Base-by-base conservation (phyloP, 345 rosid genomes). In the Ailanthus altissimus region DNA sequence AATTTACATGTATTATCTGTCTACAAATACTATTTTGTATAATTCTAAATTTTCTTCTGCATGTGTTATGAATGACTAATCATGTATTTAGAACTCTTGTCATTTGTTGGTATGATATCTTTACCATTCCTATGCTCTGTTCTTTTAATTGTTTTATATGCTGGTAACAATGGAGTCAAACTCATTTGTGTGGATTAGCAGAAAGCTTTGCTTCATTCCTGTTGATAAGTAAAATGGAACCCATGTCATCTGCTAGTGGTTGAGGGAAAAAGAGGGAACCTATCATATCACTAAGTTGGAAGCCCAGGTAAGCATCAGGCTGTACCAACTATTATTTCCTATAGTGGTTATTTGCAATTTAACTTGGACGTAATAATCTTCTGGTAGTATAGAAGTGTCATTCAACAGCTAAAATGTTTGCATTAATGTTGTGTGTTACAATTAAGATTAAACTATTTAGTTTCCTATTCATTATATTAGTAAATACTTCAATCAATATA, bases 161-260 rank as follows among this genome's bases (percentile, higher is more conserved):
- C 43, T 13, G 18, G 16, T 5, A 45, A 43, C 8, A 28, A 26
- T 40, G 49, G 49, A 57, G 50, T 72, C 8, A 18, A 32, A 51
- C 60, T 47, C n/a, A 47, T 5, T 7, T 68, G 72, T 47, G 21
- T 49, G 42, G 15, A 32, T 49, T 13, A 49, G 12, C 40, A 26
- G 12, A 43, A n/a, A 11, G 12, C 53, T 51, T 36, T 70, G 43
- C 42, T 70, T 11, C 45, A n/a, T 40, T 53, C 21, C 23, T 43
- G 14, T 36, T 20, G 28, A 6, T 20, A 40, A 68, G 42, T 68
- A 68, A 54, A 63, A 54, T 56, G 45, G 73, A 58, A 45, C 49
- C 50, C 6, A 40, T 64, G 50, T 63, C 16, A 47, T 77, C 53
- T 59, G 75, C 49, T 11, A 5, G 76, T 13, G 53, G 70, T 14